phyloP scores from a whole-genome alignment of 805 yeast genomes.

The Yamadazyma kitorensis region DNA sequence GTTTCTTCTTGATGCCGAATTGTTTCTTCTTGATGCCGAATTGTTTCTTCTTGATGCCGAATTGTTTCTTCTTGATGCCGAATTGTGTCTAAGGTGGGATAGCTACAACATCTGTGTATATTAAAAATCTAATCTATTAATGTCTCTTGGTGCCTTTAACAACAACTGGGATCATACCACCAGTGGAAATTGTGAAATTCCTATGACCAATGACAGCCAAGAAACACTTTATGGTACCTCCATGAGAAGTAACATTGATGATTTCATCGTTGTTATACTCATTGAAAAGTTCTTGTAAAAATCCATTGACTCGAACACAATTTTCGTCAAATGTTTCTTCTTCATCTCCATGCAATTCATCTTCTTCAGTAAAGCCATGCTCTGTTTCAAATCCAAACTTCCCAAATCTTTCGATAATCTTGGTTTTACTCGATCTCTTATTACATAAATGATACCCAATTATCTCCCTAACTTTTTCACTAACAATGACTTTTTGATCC shows the following conservation, averaged over 20 bases:
- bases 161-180: conserved; percentile 62
- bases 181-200: conserved; percentile 56
- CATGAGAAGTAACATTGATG: conserved; percentile 47
- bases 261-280: conserved; percentile 20
- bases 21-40: too few relatives aligned
- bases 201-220: conserved; percentile 50
- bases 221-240: conserved; percentile 51
- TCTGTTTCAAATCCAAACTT: conserved; percentile 33
- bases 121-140: too few relatives aligned
- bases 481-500: conserved; percentile 14
- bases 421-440: conserved; percentile 44
- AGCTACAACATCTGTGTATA: too few relatives aligned
- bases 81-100: too few relatives aligned
- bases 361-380: conserved; percentile 43
- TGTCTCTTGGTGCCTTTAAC: conserved; percentile 36
- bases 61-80: too few relatives aligned
- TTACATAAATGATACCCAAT: conserved; percentile 63
- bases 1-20: too few relatives aligned
- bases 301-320: conserved; percentile 45
- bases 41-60: too few relatives aligned
- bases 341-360: conserved; percentile 40
- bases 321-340: conserved; percentile 50
- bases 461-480: conserved; percentile 57
- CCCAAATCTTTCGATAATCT: conserved; percentile 37
- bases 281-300: conserved; percentile 33